Percentiles rank a stretch among this genome's conserved stretches.
These are phyloP conservation scores for Pyrenochaeta sp. DNA, from an alignment of 2,329 filamentous ascomycete species.

Conservation along the genomic window DNA sequence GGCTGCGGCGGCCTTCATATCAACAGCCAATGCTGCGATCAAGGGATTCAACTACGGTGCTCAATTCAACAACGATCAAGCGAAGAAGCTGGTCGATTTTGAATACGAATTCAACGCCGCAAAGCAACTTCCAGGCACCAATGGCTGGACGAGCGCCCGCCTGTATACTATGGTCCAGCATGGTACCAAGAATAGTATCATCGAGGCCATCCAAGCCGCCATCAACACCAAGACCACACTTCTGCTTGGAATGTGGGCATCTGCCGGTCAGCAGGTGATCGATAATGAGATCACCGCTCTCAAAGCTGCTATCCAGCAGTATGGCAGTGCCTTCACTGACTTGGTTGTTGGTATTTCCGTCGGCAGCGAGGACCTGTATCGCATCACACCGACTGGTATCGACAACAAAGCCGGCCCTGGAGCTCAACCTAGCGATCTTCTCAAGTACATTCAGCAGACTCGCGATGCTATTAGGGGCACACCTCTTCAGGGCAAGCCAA, in stretches of 20 bases:
- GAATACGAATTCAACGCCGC: conserved; percentile 74
- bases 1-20: conserved; percentile 49
- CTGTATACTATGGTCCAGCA: conserved; percentile 80
- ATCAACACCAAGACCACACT: conserved; percentile 80
- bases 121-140: conserved; percentile 67
- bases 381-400: conserved; percentile 71
- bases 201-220: conserved; percentile 78
- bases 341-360: conserved; percentile 84
- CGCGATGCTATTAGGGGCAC: conserved; percentile 70
- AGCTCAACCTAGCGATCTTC: conserved; percentile 66
- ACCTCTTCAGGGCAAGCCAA: conserved; percentile 61
- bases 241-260: conserved; percentile 85
- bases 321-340: conserved; percentile 69
- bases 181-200: conserved; percentile 69
- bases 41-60: conserved; percentile 78
- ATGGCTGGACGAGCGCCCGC: conserved; percentile 68
- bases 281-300: conserved; percentile 78
- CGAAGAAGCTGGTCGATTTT: conserved; percentile 70
- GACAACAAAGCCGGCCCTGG: conserved; percentile 69
- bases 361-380: conserved; percentile 77
- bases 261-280: conserved; percentile 68
- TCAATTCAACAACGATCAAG: conserved; percentile 65
- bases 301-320: conserved; percentile 70
- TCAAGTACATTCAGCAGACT: conserved; percentile 74
- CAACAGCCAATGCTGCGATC: conserved; percentile 47